These are phyloP conservation scores for Solanum etuberosum DNA, from an alignment of 257 asterid genomes.

Conservation along the genomic window DNA sequence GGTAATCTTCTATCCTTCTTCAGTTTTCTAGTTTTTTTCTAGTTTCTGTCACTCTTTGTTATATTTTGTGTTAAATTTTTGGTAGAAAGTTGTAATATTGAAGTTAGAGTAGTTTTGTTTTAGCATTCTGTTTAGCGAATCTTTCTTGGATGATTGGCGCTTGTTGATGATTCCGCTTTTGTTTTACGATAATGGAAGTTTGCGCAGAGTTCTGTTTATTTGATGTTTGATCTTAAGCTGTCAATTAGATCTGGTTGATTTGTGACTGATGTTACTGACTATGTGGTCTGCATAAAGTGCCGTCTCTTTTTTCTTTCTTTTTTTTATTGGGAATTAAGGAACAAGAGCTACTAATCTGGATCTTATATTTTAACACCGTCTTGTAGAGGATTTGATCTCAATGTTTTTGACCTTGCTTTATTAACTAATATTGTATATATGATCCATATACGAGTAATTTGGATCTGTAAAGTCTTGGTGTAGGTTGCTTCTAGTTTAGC, in stretches of 20 bases:
- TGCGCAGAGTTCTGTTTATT: not conserved
- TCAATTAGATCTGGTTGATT: not conserved
- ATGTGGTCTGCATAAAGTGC: not conserved
- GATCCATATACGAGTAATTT: not conserved
- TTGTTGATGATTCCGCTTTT: not conserved
- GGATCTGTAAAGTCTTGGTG: not conserved
- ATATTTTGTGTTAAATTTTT: not conserved
- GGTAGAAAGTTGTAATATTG: not conserved
- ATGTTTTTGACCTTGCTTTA: not conserved
- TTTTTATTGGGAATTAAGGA: not conserved
- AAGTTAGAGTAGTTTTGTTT: not conserved
- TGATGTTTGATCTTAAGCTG: not conserved
- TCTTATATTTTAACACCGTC: not conserved
- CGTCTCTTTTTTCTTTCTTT: not conserved
- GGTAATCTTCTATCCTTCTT: not conserved
- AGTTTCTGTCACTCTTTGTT: not conserved
- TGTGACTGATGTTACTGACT: not conserved
- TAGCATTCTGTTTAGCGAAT: not conserved
- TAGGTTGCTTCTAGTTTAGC: not conserved
- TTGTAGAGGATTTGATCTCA: not conserved
- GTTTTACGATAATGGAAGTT: not conserved
- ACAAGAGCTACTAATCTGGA: not conserved
- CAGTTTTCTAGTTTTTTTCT: not conserved
- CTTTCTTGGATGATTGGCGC: not conserved
- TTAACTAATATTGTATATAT: not conserved